These are phyloP conservation scores for Pichia sp. DNA, from an alignment of 1,139 yeast species.

Conservation along the genomic window DNA sequence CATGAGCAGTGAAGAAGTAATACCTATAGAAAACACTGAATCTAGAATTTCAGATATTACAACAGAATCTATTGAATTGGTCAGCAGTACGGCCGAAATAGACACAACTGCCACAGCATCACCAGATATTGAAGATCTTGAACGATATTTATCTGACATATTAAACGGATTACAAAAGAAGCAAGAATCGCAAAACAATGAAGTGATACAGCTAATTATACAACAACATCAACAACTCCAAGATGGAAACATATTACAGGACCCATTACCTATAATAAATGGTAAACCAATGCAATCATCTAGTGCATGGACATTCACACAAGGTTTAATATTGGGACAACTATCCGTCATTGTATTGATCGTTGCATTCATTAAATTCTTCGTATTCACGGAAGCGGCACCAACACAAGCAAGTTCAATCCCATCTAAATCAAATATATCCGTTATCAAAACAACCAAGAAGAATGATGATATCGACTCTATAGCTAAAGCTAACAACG, in stretches of 20 bases:
- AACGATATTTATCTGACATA: slow-evolving; percentile 12
- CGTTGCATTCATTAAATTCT: slow-evolving; percentile 76
- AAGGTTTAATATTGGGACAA: slow-evolving; percentile 82
- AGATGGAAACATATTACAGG: background rate
- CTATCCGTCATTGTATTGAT: slow-evolving; percentile 76
- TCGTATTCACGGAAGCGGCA: slow-evolving; percentile 77
- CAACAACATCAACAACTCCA: slow-evolving; percentile 15
- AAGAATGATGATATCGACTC: slow-evolving; percentile 15
- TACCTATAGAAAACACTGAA: background rate
- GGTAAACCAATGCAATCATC: slow-evolving; percentile 6
- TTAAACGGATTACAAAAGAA: slow-evolving; percentile 17
- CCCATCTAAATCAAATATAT: slow-evolving; percentile 26
- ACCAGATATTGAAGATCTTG: slow-evolving; percentile 8
- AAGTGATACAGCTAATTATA: slow-evolving; percentile 15
- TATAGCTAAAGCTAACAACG: slow-evolving; percentile 4
- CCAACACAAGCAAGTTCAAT: slow-evolving; percentile 27
- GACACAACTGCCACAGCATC: background rate
- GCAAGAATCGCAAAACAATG: slow-evolving; percentile 17
- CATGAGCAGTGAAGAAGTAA: background rate
- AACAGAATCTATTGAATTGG: background rate
- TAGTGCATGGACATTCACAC: slow-evolving; percentile 63
- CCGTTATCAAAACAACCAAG: slow-evolving; percentile 25
- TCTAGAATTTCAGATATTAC: background rate
- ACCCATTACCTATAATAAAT: slow-evolving; percentile 13
- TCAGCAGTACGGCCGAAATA: background rate